Evolutionary conservation across 2,329 filamentous ascomycete genomes (phyloP).

Genomic region (Bretziella fagacearum): DNA sequence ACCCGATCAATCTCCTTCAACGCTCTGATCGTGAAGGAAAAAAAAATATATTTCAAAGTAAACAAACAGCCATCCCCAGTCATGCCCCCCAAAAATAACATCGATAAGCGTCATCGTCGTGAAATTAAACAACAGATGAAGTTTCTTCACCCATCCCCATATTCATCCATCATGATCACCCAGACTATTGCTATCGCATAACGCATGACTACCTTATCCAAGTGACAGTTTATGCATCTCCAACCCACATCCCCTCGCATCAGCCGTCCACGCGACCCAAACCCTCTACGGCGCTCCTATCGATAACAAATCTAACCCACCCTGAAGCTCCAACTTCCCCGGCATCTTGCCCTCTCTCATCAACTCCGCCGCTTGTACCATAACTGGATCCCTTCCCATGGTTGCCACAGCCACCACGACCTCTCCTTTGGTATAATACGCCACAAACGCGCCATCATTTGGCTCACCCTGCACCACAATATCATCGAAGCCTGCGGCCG

Average conservation of each 20-base stretch:
- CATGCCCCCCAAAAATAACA: no score
- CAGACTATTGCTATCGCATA: not conserved
- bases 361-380: constrained; percentile 67
- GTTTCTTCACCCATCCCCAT: not conserved
- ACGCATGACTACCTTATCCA: not conserved
- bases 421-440: constrained; percentile 77
- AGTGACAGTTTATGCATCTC: not conserved
- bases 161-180: not conserved
- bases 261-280: no score
- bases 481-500: constrained; percentile 66
- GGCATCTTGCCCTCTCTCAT: constrained; percentile 76
- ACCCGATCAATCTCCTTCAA: no score
- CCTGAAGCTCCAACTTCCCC: constrained; percentile 56
- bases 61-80: no score
- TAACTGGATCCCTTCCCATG: constrained; percentile 79
- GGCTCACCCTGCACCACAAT: constrained; percentile 62
- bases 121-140: no score
- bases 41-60: no score
- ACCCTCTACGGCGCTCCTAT: no score
- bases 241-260: no score
- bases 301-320: constrained; percentile 36
- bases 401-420: constrained; percentile 77
- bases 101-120: no score
- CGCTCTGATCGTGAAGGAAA: no score
- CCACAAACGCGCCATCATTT: constrained; percentile 65